A percentile compares a stretch with the other conserved stretches of the same genome.
Conservation (phyloP, 306 rosid species). For the Lupinus albus region DNA sequence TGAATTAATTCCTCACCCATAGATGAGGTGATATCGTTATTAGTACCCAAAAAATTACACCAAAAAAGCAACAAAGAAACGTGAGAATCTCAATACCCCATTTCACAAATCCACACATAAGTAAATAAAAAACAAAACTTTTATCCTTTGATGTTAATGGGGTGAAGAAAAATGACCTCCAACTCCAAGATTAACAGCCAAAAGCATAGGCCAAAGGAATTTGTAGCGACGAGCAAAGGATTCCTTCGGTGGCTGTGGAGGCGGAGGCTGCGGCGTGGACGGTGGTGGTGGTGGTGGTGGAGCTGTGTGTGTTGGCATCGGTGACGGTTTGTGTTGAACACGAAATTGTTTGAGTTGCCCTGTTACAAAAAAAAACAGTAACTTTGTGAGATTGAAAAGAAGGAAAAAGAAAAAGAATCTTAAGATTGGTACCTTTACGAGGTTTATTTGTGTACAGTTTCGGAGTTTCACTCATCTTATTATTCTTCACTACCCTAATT, state of each 20-base stretch:
- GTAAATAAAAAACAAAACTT: background rate
- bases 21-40: too few species aligned
- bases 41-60: too few species aligned
- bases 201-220: slow-evolving; percentile 78
- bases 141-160: background rate
- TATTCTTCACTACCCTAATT: background rate
- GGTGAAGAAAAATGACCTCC: slow-evolving; percentile 63
- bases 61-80: background rate
- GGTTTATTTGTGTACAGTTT: slow-evolving; percentile 75
- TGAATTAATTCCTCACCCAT: too few species aligned
- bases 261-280: slow-evolving; percentile 50
- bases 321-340: slow-evolving; percentile 52
- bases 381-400: background rate
- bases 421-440: slow-evolving; percentile 53
- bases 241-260: slow-evolving; percentile 61
- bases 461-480: slow-evolving; percentile 64
- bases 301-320: slow-evolving; percentile 47
- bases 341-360: slow-evolving; percentile 63
- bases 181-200: slow-evolving; percentile 79
- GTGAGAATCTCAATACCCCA: too few species aligned
- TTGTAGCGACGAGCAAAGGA: slow-evolving; percentile 79
- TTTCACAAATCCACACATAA: background rate
- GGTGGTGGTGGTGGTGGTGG: slow-evolving; percentile 46
- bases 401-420: background rate
- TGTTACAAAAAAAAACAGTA: slow-evolving; percentile 32